phyloP scores from a whole-genome alignment of 345 rosid species.

The Tarenaya hassleriana region DNA sequence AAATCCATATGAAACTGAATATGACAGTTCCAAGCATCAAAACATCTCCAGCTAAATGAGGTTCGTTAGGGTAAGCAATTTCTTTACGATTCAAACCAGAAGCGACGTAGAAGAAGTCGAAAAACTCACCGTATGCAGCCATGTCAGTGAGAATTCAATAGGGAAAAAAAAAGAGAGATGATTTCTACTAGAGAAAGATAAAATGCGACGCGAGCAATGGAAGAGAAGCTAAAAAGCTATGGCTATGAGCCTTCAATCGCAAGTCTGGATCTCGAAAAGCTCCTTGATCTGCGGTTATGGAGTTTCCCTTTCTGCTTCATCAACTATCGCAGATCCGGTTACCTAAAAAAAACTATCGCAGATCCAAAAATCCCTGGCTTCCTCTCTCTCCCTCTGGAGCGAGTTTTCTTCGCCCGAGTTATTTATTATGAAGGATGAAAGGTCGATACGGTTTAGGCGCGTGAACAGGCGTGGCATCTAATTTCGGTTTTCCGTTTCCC shows the following conservation, averaged over 20 bases:
- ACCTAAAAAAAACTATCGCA: no score
- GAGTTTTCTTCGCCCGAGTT: conserved; percentile 7
- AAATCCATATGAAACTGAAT: no score
- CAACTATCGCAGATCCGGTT: no score
- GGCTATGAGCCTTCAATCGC: conserved; percentile 55
- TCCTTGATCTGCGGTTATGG: conserved; percentile 52
- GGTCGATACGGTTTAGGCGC: conserved; percentile 5
- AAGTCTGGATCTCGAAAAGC: conserved; percentile 57
- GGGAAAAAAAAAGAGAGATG: no score
- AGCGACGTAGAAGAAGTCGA: neutral
- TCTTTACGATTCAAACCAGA: no score
- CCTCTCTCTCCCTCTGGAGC: neutral
- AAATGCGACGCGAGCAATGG: neutral
- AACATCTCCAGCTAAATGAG: no score
- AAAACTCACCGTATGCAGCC: conserved; percentile 38
- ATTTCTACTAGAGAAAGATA: no score
- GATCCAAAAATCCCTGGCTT: neutral
- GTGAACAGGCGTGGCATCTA: no score
- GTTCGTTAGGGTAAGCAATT: no score
- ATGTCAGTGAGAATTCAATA: conserved; percentile 17
- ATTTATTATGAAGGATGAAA: neutral
- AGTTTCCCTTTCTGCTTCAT: conserved; percentile 57
- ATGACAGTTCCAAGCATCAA: no score
- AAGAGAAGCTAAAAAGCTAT: neutral
- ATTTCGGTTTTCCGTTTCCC: conserved; percentile 9